Conservation (phyloP, 1,284 basidiomycete genomes). For the Sporisorium sorghi region DNA sequence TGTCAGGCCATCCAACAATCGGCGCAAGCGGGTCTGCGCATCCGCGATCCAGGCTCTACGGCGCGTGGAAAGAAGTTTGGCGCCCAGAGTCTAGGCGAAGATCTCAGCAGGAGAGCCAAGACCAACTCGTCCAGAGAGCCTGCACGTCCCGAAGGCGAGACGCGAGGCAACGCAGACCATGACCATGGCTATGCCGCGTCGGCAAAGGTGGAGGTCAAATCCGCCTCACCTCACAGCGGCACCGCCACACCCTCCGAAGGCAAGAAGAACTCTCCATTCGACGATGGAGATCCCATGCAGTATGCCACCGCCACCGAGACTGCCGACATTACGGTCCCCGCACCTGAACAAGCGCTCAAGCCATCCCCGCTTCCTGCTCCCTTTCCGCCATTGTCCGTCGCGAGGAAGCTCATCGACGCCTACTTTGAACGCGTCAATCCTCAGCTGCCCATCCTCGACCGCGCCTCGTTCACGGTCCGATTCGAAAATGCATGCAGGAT, state of each 20-base stretch:
- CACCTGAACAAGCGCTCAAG: slow-evolving; percentile 47
- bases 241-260: slow-evolving; percentile 36
- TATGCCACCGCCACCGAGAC: slow-evolving; percentile 51
- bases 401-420: slow-evolving; percentile 49
- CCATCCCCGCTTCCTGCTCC: slow-evolving; percentile 45
- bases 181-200: not conserved
- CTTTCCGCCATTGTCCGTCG: slow-evolving; percentile 46
- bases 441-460: slow-evolving; percentile 47
- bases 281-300: slow-evolving; percentile 51
- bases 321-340: slow-evolving; percentile 48
- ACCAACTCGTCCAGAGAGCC: slow-evolving; percentile 10
- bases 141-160: not conserved
- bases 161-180: slow-evolving; percentile 5
- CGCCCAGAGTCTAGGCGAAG: slow-evolving; percentile 31
- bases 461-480: slow-evolving; percentile 36
- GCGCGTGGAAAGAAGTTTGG: slow-evolving; percentile 13
- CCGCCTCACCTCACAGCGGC: slow-evolving; percentile 31
- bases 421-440: slow-evolving; percentile 54
- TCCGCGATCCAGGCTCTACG: slow-evolving; percentile 39
- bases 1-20: slow-evolving; percentile 54
- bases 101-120: slow-evolving; percentile 24
- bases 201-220: slow-evolving; percentile 9
- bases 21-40: slow-evolving; percentile 41
- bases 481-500: slow-evolving; percentile 43
- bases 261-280: slow-evolving; percentile 48